phyloP scores from a whole-genome alignment of 2,329 filamentous ascomycete species.

The Aspergillus amoenus region DNA sequence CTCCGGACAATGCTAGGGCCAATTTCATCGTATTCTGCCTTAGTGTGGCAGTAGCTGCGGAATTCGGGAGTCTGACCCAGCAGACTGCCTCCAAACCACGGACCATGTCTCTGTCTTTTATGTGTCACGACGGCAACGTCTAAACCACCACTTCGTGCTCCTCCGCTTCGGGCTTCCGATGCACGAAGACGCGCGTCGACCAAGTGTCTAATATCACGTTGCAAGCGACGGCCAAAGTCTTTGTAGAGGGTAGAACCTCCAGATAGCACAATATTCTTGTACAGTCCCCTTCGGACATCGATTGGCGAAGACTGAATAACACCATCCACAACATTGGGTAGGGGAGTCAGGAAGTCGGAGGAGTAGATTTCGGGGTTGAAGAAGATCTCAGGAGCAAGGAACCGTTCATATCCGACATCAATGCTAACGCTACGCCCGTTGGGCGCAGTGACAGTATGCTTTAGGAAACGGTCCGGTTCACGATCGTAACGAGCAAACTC shows the following conservation, averaged over 20 bases:
- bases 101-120: conserved; percentile 94
- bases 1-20: conserved; percentile 92
- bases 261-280: conserved; percentile 99
- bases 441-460: conserved; percentile 82
- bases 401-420: conserved; percentile 96
- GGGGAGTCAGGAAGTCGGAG: conserved; percentile 93
- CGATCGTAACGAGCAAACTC: conserved; percentile 94
- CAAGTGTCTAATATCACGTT: conserved; percentile 94
- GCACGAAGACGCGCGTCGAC: conserved; percentile 91
- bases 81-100: conserved; percentile 97
- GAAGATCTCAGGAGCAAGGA: conserved; percentile 97
- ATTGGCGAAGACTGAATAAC: conserved; percentile 98
- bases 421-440: conserved; percentile 82
- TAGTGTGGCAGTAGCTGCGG: conserved; percentile 97
- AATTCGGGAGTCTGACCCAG: conserved; percentile 97
- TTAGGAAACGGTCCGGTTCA: conserved; percentile 85
- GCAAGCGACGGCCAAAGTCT: conserved; percentile 92
- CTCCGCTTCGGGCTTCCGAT: conserved; percentile 87
- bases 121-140: conserved; percentile 97
- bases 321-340: conserved; percentile 90
- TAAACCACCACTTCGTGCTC: conserved; percentile 87
- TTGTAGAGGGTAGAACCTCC: conserved; percentile 98
- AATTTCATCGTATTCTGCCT: conserved; percentile 87
- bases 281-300: conserved; percentile 91
- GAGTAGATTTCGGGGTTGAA: conserved; percentile 99